Evolutionary conservation across 176 grass and related monocot genomes (phyloP), one percentile per base, ranked within the genome.

Genomic region (Zoysia pacifica): DNA sequence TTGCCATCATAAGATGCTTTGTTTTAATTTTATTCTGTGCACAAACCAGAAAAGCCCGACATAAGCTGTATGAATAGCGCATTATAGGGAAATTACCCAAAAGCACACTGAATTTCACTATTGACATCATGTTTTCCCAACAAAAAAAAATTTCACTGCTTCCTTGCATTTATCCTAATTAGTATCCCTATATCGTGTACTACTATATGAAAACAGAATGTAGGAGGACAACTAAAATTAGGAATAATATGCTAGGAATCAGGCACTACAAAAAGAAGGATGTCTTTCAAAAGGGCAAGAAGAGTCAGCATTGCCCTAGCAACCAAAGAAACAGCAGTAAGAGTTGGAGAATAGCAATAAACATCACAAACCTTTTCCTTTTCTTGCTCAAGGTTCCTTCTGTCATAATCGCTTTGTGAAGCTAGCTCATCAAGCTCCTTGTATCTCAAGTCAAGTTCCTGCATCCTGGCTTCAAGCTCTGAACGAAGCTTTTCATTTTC

Each of bases 311-410:
- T 50, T 70, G 20, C 18, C 2, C 12, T 14, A 0, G 28, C 45
- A 76, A 59, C 6, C 2, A 56, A 28, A 58, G 16, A 60, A 35
- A 1, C 9, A n/a, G 42, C 5, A 55, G 4, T 53, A 55, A 18
- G 4, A 55, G 53, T 55, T 55, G 53, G 14, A 15, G 53, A 81
- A 39, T 81, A 81, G 67, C 11, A 81, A 70, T 11, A 69, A 59
- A 56, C 42, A 70, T 70, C 42, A 80, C 74, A 9, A 8, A 91
- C 91, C 83, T 81, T 89, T 69, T 87, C 71, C 71, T 78, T 91
- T 72, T 94, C 92, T 55, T 79, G 76, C 45, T 89, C 86, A 54
- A 94, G 83, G 55, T 85, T 84, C 51, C 86, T 91, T 71, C 70
- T 94, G 81, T 94, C 84, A 48, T 74, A 72, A 50, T 89, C 77